A percentile compares a stretch with the other conserved stretches of the same genome.
Evolutionary conservation across 768 basidiomycete genomes (phyloP).

Genomic region (Termitomyces titanicus): DNA sequence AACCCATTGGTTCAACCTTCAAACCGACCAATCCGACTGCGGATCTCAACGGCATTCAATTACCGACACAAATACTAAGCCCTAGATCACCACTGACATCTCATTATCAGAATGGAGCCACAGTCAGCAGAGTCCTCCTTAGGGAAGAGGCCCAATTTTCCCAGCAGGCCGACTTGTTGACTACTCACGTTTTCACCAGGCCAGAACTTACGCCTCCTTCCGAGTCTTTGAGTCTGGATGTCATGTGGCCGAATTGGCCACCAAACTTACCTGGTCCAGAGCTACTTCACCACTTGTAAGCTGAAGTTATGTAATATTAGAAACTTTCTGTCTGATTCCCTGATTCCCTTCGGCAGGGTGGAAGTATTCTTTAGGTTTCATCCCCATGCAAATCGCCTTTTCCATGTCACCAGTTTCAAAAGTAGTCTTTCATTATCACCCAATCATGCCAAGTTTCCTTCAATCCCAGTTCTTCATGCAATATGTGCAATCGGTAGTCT

Average conservation of each 20-base stretch:
- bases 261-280: conserved; percentile 56
- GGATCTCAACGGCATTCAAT: conserved; percentile 8
- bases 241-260: conserved; percentile 61
- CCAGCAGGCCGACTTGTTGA: conserved; percentile 17
- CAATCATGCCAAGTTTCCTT: conserved; percentile 70
- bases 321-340: neutral
- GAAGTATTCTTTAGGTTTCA: conserved; percentile 80
- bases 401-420: conserved; percentile 68
- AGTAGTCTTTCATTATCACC: conserved; percentile 61
- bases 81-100: conserved; percentile 7
- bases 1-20: neutral
- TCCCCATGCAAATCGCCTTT: conserved; percentile 66
- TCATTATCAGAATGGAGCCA: conserved; percentile 11
- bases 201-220: conserved; percentile 12
- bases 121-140: neutral
- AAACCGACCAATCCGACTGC: neutral
- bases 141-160: conserved; percentile 24
- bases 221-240: conserved; percentile 29
- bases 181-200: conserved; percentile 8
- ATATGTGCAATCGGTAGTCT: conserved; percentile 79
- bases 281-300: conserved; percentile 64
- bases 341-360: conserved; percentile 31
- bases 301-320: conserved; percentile 5
- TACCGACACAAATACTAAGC: conserved; percentile 2
- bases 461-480: conserved; percentile 71